These are phyloP conservation scores for Exsudoporus frostii DNA, from an alignment of 768 basidiomycete genomes.

Conservation along the genomic window DNA sequence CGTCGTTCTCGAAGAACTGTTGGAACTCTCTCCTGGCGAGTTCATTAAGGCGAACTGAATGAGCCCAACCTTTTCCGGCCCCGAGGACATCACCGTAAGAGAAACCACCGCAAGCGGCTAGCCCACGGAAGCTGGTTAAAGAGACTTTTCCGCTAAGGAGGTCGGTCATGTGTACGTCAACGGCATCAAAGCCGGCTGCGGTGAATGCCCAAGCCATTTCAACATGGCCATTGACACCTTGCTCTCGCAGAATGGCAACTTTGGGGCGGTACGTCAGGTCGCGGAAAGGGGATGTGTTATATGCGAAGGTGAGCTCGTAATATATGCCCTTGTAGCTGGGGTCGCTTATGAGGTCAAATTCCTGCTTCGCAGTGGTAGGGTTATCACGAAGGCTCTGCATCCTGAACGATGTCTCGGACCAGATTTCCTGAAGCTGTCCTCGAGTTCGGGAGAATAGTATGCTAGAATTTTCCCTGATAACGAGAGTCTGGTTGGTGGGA, in stretches of 20 bases:
- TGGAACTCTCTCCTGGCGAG: conserved; percentile 73
- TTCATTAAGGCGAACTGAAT: conserved; percentile 86
- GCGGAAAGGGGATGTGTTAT: conserved; percentile 33
- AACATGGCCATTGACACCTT: conserved; percentile 95
- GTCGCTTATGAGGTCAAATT: conserved; percentile 74
- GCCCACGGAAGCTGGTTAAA: conserved; percentile 72
- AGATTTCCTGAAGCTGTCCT: conserved; percentile 70
- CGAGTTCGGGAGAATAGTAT: conserved; percentile 66
- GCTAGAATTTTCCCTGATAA: conserved; percentile 48
- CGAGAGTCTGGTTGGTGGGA: conserved; percentile 57
- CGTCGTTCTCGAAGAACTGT: conserved; percentile 74
- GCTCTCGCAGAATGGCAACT: conserved; percentile 94
- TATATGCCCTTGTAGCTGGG: conserved; percentile 57
- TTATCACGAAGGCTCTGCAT: conserved; percentile 93
- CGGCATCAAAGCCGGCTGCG: conserved; percentile 88
- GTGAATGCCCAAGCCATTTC: conserved; percentile 99
- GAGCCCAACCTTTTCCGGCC: conserved; percentile 97
- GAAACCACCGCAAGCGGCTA: conserved; percentile 97
- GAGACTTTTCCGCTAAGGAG: conserved; percentile 69
- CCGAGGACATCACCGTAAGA: conserved; percentile 98
- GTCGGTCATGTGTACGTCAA: conserved; percentile 99
- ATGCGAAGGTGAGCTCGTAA: conserved; percentile 68
- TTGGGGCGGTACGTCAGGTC: conserved; percentile 60
- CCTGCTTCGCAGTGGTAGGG: conserved; percentile 70
- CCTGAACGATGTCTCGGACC: conserved; percentile 92